phyloP scores from a whole-genome alignment of 371 early-diverging fungal species.

The Neoconidiobolus thromboides region DNA sequence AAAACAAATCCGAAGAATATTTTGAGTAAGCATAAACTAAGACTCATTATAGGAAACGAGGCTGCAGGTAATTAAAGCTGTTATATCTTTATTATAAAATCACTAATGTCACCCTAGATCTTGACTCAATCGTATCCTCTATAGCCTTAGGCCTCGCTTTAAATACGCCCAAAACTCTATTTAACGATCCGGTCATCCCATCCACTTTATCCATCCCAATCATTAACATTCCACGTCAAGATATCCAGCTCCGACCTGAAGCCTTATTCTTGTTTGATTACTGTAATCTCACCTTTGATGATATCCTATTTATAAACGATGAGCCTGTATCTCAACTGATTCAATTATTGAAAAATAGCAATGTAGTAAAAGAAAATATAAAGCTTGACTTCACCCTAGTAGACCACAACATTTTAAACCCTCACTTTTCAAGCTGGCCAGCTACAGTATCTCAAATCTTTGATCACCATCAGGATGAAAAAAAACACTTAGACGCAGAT shows the following conservation, averaged over 20 bases:
- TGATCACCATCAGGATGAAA: slow-evolving; percentile 58
- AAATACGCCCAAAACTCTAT: neutral
- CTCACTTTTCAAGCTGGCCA: neutral
- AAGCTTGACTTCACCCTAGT: slow-evolving; percentile 3
- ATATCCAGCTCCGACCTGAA: slow-evolving; percentile 9
- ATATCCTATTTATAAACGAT: slow-evolving; percentile 8
- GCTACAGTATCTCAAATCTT: slow-evolving; percentile 29
- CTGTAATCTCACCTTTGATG: neutral
- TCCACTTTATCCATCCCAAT: slow-evolving; percentile 5
- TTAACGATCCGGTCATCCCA: neutral
- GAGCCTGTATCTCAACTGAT: neutral
- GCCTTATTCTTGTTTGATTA: slow-evolving; percentile 3
- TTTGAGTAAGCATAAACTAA: too few species aligned
- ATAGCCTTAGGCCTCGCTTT: neutral
- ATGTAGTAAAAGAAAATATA: neutral
- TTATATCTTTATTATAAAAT: neutral
- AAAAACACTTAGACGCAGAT: slow-evolving; percentile 12
- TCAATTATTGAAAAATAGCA: neutral
- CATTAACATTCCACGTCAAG: slow-evolving; percentile 7
- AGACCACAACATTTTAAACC: slow-evolving; percentile 10
- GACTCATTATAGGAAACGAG: slow-evolving; percentile 9
- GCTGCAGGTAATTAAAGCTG: slow-evolving; percentile 7
- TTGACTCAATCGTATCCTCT: slow-evolving; percentile 8
- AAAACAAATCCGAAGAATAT: too few species aligned
- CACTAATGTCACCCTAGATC: slow-evolving; percentile 5